Percentiles rank a stretch among this genome's conserved stretches.
Evolutionary conservation across 768 basidiomycete species (phyloP).

Genomic region (Boletus vermiculosoides): DNA sequence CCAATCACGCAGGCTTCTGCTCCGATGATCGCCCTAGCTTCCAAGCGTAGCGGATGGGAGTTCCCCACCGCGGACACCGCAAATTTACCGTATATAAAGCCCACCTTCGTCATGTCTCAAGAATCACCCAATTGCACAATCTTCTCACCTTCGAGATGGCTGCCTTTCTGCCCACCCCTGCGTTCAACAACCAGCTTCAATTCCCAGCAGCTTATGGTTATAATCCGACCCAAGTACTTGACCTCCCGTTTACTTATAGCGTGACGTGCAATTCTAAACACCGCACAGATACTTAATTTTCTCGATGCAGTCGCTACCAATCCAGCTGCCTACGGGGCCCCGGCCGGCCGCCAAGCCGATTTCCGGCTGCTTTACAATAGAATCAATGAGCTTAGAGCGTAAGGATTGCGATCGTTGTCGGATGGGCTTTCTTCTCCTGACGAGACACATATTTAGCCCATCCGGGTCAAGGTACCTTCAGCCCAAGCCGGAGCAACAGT

Average conservation of each 20-base stretch:
- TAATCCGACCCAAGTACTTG: neutral
- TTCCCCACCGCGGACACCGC: neutral
- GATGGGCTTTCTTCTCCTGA: neutral
- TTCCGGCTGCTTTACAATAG: neutral
- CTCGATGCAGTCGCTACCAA: neutral
- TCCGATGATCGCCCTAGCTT: neutral
- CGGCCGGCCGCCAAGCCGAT: neutral
- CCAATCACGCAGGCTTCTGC: neutral
- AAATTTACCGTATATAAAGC: neutral
- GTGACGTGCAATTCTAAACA: neutral
- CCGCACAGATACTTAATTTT: neutral
- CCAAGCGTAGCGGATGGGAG: neutral
- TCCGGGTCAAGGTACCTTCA: neutral
- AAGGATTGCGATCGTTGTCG: neutral
- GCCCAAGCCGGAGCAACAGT: neutral
- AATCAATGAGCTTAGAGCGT: neutral
- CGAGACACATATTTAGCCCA: neutral
- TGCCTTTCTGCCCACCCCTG: neutral
- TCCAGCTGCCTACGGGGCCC: neutral
- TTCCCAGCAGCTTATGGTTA: neutral
- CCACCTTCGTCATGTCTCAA: neutral
- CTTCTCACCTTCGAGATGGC: neutral
- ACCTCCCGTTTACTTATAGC: neutral
- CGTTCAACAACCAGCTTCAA: neutral
- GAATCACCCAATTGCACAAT: neutral